A percentile compares a stretch with the other conserved stretches of the same genome.
Conservation (phyloP, 2,329 filamentous ascomycete genomes). For the Ascochyta fabae region DNA sequence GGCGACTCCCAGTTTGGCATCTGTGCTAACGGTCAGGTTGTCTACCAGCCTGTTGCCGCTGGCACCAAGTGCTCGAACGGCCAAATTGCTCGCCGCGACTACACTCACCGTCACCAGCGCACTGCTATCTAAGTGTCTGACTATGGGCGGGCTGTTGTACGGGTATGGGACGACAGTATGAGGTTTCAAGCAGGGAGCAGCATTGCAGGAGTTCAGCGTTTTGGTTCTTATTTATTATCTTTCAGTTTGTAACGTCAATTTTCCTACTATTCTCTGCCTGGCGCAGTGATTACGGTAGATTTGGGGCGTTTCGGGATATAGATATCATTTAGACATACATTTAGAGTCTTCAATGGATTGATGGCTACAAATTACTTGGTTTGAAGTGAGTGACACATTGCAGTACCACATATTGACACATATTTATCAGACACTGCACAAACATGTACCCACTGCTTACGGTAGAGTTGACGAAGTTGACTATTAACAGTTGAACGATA, state of each 20-base stretch:
- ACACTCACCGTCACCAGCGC: slow-evolving; percentile 29
- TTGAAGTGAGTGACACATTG: not conserved
- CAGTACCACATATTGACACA: no score
- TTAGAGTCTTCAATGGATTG: slow-evolving; percentile 8
- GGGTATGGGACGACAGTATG: not conserved
- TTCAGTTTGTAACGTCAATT: not conserved
- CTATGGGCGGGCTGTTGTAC: not conserved
- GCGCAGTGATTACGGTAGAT: not conserved
- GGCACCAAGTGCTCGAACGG: slow-evolving; percentile 53
- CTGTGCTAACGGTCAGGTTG: slow-evolving; percentile 49
- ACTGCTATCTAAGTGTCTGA: slow-evolving; percentile 5
- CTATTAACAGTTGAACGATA: no score
- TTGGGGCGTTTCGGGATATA: slow-evolving; percentile 3
- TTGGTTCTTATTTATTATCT: not conserved
- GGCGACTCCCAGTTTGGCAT: slow-evolving; percentile 48
- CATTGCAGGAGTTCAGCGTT: slow-evolving; percentile 5
- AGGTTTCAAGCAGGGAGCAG: not conserved
- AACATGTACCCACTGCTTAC: no score
- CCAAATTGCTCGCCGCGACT: slow-evolving; percentile 42
- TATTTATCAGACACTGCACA: no score
- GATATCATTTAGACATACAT: slow-evolving; percentile 15
- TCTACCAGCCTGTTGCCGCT: slow-evolving; percentile 50
- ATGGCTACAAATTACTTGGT: not conserved
- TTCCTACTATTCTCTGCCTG: slow-evolving; percentile 4
- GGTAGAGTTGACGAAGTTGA: no score